phyloP scores from a whole-genome alignment of 305 asterid species.

The Fraxinus dipetala region DNA sequence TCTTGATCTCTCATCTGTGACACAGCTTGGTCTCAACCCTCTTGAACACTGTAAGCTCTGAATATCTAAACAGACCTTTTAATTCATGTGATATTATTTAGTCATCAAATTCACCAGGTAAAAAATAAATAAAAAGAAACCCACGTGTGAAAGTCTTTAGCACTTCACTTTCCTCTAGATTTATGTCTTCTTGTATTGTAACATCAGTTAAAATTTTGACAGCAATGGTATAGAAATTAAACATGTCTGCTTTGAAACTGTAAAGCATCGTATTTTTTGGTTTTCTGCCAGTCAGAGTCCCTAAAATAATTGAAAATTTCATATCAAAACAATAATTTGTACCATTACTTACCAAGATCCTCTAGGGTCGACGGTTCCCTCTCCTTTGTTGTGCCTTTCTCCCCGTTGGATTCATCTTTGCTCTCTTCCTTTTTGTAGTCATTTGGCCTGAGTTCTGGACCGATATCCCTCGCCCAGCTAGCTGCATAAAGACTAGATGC shows the following conservation, averaged over 20 bases:
- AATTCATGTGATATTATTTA: neutral
- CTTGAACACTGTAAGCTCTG: neutral
- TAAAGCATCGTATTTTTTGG: neutral
- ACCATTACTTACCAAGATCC: constrained; percentile 59
- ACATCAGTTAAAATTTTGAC: neutral
- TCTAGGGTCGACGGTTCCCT: constrained; percentile 69
- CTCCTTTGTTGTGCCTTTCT: constrained; percentile 25
- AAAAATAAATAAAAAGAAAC: neutral
- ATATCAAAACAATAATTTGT: neutral
- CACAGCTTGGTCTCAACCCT: neutral
- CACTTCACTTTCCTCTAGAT: neutral
- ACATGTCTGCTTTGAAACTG: neutral
- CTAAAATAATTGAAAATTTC: neutral
- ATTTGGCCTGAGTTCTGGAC: constrained; percentile 86
- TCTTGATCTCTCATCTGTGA: neutral
- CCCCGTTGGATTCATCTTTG: constrained; percentile 29
- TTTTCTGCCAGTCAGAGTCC: neutral
- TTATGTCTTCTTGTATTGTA: neutral
- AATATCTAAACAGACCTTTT: neutral
- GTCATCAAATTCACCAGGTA: neutral
- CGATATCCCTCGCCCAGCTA: constrained; percentile 93
- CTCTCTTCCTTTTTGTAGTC: constrained; percentile 49
- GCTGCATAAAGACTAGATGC: constrained; percentile 78
- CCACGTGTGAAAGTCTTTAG: neutral
- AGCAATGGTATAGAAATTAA: neutral